Evolutionary conservation across 164 flowering plant genomes (phyloP).

Genomic region (Litsea cubeba): DNA sequence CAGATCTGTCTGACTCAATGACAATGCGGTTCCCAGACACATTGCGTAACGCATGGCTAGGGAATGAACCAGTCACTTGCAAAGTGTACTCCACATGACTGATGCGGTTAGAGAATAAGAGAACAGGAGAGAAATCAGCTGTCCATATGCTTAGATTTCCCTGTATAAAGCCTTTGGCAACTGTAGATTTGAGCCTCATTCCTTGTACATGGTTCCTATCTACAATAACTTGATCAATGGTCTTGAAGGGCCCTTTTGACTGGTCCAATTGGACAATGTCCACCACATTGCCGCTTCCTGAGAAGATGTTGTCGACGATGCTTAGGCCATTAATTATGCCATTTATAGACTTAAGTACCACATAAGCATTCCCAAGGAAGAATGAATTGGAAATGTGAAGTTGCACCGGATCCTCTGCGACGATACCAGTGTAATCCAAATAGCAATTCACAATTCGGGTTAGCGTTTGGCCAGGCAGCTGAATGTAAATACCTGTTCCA

Average conservation of each 20-base stretch:
- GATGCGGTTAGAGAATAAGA: slow-evolving; percentile 11
- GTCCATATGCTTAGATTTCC: slow-evolving; percentile 5
- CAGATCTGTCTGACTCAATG: slow-evolving; percentile 43
- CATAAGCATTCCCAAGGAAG: slow-evolving; percentile 76
- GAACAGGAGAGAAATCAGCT: slow-evolving; percentile 11
- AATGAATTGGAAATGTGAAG: slow-evolving; percentile 55
- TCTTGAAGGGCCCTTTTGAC: slow-evolving; percentile 40
- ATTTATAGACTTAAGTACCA: slow-evolving; percentile 56
- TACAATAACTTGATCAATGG: slow-evolving; percentile 58
- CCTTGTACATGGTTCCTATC: slow-evolving; percentile 29
- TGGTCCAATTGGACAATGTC: slow-evolving; percentile 72
- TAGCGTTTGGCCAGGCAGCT: slow-evolving; percentile 60
- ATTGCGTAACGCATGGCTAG: slow-evolving; percentile 54
- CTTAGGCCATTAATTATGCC: slow-evolving; percentile 64
- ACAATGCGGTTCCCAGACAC: slow-evolving; percentile 48
- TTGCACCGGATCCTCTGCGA: slow-evolving; percentile 91
- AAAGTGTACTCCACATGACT: slow-evolving; percentile 13
- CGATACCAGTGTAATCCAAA: slow-evolving; percentile 84
- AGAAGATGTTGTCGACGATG: slow-evolving; percentile 78
- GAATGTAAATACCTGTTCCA: slow-evolving; percentile 74
- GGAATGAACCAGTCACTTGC: slow-evolving; percentile 24
- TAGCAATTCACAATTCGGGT: slow-evolving; percentile 75
- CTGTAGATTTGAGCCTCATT: slow-evolving; percentile 12
- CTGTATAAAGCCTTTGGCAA: background rate
- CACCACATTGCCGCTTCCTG: slow-evolving; percentile 46